These are phyloP conservation scores for Cadophora gregata DNA, from an alignment of 2,329 filamentous ascomycete genomes.

Conservation along the genomic window DNA sequence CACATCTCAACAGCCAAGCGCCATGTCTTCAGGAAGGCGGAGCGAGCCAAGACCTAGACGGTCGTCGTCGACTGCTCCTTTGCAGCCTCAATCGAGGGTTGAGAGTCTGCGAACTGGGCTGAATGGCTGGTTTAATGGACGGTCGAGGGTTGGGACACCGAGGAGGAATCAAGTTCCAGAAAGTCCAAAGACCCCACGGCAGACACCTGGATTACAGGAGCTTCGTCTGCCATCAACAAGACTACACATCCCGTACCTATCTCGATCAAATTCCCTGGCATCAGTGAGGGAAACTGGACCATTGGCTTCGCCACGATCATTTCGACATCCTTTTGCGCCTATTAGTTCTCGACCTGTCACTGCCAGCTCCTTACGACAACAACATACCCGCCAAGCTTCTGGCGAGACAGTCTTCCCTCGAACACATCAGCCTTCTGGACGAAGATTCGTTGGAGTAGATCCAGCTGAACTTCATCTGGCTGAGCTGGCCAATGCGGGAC, in stretches of 20 bases:
- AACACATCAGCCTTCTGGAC: constrained; percentile 28
- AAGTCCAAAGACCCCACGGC: constrained; percentile 56
- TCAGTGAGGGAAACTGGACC: constrained; percentile 44
- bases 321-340: constrained; percentile 30
- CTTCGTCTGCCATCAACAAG: constrained; percentile 48
- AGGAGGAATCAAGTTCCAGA: constrained; percentile 32
- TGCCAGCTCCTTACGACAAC: constrained; percentile 25
- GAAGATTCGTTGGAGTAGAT: constrained; percentile 50
- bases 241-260: constrained; percentile 51
- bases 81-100: constrained; percentile 34
- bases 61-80: constrained; percentile 26
- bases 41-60: constrained; percentile 14
- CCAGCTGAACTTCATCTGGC: constrained; percentile 57
- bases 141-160: constrained; percentile 36
- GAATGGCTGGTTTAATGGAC: constrained; percentile 39
- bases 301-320: constrained; percentile 27
- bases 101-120: constrained; percentile 36
- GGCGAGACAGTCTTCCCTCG: constrained; percentile 29
- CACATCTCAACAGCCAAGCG: constrained; percentile 24
- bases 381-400: constrained; percentile 23
- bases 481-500: constrained; percentile 51
- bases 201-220: constrained; percentile 47
- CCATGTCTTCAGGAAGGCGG: constrained; percentile 33
- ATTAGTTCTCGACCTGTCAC: constrained; percentile 31
- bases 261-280: constrained; percentile 48